phyloP scores from a whole-genome alignment of 495 filamentous ascomycete species.

The Daldinia loculata region DNA sequence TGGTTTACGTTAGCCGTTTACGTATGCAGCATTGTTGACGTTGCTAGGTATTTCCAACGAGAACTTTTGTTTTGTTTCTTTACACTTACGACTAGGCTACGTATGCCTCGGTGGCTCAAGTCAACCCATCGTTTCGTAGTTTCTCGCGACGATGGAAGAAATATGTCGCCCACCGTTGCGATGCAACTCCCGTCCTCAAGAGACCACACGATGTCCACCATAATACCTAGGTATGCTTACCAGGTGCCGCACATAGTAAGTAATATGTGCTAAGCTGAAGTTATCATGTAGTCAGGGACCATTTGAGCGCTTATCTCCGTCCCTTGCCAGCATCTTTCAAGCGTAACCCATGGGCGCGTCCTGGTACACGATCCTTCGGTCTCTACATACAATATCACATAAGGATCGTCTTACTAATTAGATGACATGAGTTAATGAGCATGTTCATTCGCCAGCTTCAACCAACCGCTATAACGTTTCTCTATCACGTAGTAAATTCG shows the following conservation, averaged over 20 bases:
- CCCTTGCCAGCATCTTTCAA: neutral
- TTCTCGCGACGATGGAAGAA: neutral
- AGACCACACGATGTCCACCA: too few species aligned
- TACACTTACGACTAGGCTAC: neutral
- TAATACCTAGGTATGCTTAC: too few species aligned
- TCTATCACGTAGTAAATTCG: constrained; percentile 11
- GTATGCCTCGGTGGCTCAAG: neutral
- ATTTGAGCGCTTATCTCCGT: constrained; percentile 3
- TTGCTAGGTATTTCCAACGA: constrained; percentile 2
- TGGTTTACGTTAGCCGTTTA: constrained; percentile 44
- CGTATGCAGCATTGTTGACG: constrained; percentile 26
- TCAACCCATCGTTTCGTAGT: neutral
- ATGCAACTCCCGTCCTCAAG: too few species aligned
- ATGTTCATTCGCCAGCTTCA: constrained; percentile 29
- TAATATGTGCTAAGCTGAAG: constrained; percentile 2
- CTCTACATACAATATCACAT: constrained; percentile 25
- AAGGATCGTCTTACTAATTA: constrained; percentile 13
- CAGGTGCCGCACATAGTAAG: neutral
- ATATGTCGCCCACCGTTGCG: too few species aligned
- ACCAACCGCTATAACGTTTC: constrained; percentile 30
- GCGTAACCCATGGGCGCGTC: constrained; percentile 25
- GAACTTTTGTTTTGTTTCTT: neutral
- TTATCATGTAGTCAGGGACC: neutral
- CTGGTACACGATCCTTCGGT: constrained; percentile 32
- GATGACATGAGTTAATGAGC: constrained; percentile 16